Evolutionary conservation across 192 early-diverging fungal genomes (phyloP).

Genomic region (Dissophora globulifera): DNA sequence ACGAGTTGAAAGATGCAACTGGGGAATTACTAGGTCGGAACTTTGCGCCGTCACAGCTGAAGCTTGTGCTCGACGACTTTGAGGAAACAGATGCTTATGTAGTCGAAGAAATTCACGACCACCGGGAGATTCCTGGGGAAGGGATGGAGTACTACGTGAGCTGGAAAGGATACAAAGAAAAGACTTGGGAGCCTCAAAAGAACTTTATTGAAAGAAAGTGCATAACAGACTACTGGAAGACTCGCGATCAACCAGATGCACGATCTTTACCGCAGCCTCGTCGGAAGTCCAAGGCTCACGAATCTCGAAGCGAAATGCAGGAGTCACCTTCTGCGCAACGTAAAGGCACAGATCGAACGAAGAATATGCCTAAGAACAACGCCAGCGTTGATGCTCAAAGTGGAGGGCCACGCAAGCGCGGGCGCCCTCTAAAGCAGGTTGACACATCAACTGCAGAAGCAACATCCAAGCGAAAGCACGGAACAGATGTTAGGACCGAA

Average conservation of each 20-base stretch:
- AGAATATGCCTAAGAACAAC: background rate
- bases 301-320: background rate
- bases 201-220: conserved; percentile 7
- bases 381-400: background rate
- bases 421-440: background rate
- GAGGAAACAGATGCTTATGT: conserved; percentile 7
- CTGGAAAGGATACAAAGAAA: conserved; percentile 1
- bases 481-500: background rate
- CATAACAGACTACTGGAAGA: background rate
- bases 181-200: conserved; percentile 2
- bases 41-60: conserved; percentile 5
- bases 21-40: background rate
- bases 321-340: background rate
- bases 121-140: background rate
- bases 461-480: background rate
- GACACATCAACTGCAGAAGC: background rate
- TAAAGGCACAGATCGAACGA: background rate
- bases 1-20: conserved; percentile 2
- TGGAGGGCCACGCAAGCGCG: background rate
- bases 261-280: conserved; percentile 6
- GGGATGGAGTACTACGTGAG: background rate
- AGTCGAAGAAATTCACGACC: conserved; percentile 1
- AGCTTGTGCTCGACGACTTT: conserved; percentile 8
- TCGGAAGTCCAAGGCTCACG: background rate
- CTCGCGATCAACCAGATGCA: background rate